These are phyloP conservation scores for Nicotiana otophora DNA, from an alignment of 257 asterid species.

Conservation along the genomic window DNA sequence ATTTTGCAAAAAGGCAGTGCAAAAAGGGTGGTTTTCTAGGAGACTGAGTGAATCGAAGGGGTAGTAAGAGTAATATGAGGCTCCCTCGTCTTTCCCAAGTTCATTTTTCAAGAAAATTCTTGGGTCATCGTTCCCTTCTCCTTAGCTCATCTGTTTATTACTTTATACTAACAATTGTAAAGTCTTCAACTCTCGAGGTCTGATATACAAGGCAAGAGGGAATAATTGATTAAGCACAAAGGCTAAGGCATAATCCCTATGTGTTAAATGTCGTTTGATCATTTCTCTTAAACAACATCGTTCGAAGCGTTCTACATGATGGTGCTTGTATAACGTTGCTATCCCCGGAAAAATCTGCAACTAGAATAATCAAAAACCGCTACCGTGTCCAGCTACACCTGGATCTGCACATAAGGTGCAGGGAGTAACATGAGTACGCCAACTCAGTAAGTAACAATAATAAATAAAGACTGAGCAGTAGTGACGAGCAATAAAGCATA, in stretches of 20 bases:
- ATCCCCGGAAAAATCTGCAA: too few relatives aligned
- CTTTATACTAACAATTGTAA: not conserved
- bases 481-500: too few relatives aligned
- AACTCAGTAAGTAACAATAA: too few relatives aligned
- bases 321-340: not conserved
- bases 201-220: not conserved
- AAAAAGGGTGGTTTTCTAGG: not conserved
- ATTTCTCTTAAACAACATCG: not conserved
- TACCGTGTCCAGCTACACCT: too few relatives aligned
- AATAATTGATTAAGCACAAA: not conserved
- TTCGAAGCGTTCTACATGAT: not conserved
- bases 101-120: not conserved
- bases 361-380: too few relatives aligned
- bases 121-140: not conserved
- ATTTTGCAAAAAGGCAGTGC: not conserved
- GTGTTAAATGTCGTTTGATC: not conserved
- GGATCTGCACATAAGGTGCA: too few relatives aligned
- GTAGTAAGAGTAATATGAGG: not conserved
- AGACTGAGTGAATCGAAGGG: not conserved
- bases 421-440: too few relatives aligned
- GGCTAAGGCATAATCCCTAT: not conserved
- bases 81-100: not conserved
- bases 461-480: too few relatives aligned
- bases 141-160: not conserved
- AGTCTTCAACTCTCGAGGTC: not conserved